Evolutionary conservation across 2,329 filamentous ascomycete species (phyloP), one percentile per base, ranked within the genome.

Genomic region (Neofusicoccum sp.): DNA sequence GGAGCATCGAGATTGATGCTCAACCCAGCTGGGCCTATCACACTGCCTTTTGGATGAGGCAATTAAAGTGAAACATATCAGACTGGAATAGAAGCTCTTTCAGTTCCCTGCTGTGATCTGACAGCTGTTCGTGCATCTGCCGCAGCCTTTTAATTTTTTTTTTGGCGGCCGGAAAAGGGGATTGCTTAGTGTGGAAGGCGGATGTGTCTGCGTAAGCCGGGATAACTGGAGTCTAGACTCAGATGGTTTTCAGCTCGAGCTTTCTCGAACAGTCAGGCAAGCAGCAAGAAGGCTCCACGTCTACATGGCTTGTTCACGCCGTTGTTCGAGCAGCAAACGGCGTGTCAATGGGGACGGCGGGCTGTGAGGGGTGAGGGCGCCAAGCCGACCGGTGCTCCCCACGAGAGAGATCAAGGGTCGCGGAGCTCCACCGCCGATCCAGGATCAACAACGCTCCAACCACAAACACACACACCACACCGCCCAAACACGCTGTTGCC

Each of bases 351-450:
- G n/a, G n/a, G 47, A 20, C 8, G 9, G 34, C 33, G 49, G 26
- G 20, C 1, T 20, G 20, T 20, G 20, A 20, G 2, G 20, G 20
- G 20, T 20, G 20, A 20, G 20, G 7, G 28, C 58, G 58, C 12
- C 45, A 41, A 43, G 44, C 26, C 34, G 41, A 16, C 41, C 41
- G 16, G 16, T 8, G 4, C 9, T 24, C 12, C 44, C 44, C 44
- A n/a, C 24, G 9, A 20, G 24, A 33, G 49, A 40, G 28, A n/a
- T 28, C 28, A 31, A 56, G 51, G 51, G 51, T 56, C 51, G 38
- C 36, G 26, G 24, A 31, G 30, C 58, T 49, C 47, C 58, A 60
- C 58, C 47, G 45, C 58, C 58, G 58, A 60, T 53, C 45, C 58
- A n/a, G 12, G 36, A 56, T 56, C 51, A 41, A 49, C 40, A 16